Conservation (phyloP, 1,139 yeast species). For the Blastobotrys malaysiensis region DNA sequence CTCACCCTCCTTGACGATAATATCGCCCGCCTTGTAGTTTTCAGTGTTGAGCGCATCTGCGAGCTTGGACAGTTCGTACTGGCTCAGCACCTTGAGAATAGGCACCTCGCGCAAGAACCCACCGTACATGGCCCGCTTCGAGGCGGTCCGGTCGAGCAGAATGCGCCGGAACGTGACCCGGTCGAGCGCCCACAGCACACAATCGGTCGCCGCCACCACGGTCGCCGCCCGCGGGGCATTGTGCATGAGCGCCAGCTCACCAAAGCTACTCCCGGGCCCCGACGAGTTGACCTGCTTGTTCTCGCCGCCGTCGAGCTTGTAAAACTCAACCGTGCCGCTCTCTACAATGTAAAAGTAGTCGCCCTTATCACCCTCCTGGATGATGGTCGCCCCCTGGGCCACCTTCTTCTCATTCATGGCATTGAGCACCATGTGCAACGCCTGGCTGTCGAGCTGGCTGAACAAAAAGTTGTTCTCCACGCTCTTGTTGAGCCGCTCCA, state of each 20-base stretch:
- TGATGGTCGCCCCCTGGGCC: slow-evolving; percentile 58
- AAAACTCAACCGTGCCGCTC: slow-evolving; percentile 74
- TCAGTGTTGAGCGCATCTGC: slow-evolving; percentile 92
- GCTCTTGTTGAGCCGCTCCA: slow-evolving; percentile 59
- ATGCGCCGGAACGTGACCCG: slow-evolving; percentile 90
- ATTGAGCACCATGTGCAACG: slow-evolving; percentile 69
- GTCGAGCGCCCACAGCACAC: slow-evolving; percentile 87
- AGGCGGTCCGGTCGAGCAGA: slow-evolving; percentile 81
- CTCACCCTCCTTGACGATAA: slow-evolving; percentile 83
- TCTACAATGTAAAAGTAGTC: slow-evolving; percentile 90
- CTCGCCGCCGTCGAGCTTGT: slow-evolving; percentile 42
- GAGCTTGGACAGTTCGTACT: slow-evolving; percentile 80
- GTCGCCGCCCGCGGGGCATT: slow-evolving; percentile 98
- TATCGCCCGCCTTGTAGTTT: slow-evolving; percentile 63
- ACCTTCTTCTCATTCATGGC: slow-evolving; percentile 73
- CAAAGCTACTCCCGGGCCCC: slow-evolving; percentile 86
- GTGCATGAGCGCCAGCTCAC: slow-evolving; percentile 95
- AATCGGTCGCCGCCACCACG: slow-evolving; percentile 66
- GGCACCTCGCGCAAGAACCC: slow-evolving; percentile 84
- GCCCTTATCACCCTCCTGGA: slow-evolving; percentile 94
- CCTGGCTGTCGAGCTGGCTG: slow-evolving; percentile 64
- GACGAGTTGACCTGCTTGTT: slow-evolving; percentile 68
- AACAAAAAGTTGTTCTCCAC: slow-evolving; percentile 81
- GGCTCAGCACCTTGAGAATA: slow-evolving; percentile 62
- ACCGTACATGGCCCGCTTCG: slow-evolving; percentile 86